phyloP scores from a whole-genome alignment of 768 basidiomycete genomes.

The Lentinula boryana region DNA sequence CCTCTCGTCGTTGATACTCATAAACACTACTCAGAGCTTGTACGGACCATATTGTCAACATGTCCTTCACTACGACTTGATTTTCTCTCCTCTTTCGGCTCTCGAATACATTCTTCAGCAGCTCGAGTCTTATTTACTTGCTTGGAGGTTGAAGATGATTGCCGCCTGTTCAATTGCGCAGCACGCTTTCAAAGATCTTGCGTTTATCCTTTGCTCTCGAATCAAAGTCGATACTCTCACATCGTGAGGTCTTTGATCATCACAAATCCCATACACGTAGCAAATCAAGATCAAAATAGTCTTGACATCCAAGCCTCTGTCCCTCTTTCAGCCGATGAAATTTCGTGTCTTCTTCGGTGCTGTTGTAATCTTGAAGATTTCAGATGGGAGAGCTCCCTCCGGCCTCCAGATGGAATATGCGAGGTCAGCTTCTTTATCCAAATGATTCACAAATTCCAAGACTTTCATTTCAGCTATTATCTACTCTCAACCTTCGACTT shows the following conservation, averaged over 20 bases:
- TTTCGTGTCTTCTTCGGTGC: constrained; percentile 13
- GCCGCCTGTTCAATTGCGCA: constrained; percentile 12
- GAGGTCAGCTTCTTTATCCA: constrained; percentile 21
- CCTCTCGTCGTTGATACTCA: not conserved
- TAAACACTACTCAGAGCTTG: not conserved
- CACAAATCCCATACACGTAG: constrained; percentile 6
- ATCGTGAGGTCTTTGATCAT: constrained; percentile 23
- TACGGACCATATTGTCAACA: constrained; percentile 6
- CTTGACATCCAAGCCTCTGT: not conserved
- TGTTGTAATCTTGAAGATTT: constrained; percentile 23
- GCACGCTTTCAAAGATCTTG: constrained; percentile 9
- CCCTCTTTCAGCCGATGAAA: constrained; percentile 12
- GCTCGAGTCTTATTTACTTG: constrained; percentile 23
- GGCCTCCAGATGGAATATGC: constrained; percentile 32
- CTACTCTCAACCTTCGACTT: constrained; percentile 17
- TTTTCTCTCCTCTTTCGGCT: constrained; percentile 24
- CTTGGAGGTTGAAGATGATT: constrained; percentile 23
- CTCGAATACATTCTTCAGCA: constrained; percentile 21
- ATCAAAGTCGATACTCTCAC: constrained; percentile 23
- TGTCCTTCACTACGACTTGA: constrained; percentile 13
- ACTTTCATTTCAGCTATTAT: constrained; percentile 16
- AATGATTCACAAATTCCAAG: too few relatives aligned
- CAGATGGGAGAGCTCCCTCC: constrained; percentile 23
- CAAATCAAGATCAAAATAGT: not conserved
- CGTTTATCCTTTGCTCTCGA: constrained; percentile 21